Evolutionary conservation across 768 basidiomycete genomes (phyloP), one percentile per base, ranked within the genome.

Genomic region (Amanita phalloides): DNA sequence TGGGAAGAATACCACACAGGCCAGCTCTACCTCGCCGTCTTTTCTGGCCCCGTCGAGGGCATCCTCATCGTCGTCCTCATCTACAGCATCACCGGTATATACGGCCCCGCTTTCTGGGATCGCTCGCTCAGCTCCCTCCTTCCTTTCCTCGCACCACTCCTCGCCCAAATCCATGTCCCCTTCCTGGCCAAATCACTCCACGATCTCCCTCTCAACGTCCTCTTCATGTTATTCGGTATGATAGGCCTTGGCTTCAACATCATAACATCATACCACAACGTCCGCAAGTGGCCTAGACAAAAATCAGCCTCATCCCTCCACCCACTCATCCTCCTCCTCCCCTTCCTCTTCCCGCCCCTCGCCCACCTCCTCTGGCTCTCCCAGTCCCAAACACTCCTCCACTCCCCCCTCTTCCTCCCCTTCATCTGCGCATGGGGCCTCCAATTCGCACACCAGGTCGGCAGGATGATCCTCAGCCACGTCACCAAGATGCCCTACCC

Each of bases 21-120:
- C 25, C 83, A 87, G 56, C 72, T 98, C 13, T 99, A 84, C 71
- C 83, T 99, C 14, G 92, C 90, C 7, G 79, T 85, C 32, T 95
- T 95, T 66, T 95, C 91, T 13, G 95, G 96, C 0, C 95, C n/a
- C 0, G 89, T 97, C 2, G 96, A 98, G 65, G n/a, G 96, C 6
- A 95, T 98, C 57, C 70, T 99, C 33, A 76, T 97, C 66, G 84
- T n/a, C 51, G 72, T 84, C 25, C 63, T 58, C 7, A 82, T 97
- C 50, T 97, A 84, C 68, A 57, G 82, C 28, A 69, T 95, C 48
- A 85, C 86, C 10, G 94, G 91, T 0, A 64, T 87, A 48, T 83
- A 74, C 59, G 90, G 90, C 1, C 79, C 91, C 2, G 61, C 74
- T 2, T 83, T 93, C 64, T 94, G 91, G 91, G 87, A 92, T 60